A percentile compares a stretch with the other conserved stretches of the same genome.
Evolutionary conservation across 106 monocot species (phyloP).

Genomic region (Acorus calamus): DNA sequence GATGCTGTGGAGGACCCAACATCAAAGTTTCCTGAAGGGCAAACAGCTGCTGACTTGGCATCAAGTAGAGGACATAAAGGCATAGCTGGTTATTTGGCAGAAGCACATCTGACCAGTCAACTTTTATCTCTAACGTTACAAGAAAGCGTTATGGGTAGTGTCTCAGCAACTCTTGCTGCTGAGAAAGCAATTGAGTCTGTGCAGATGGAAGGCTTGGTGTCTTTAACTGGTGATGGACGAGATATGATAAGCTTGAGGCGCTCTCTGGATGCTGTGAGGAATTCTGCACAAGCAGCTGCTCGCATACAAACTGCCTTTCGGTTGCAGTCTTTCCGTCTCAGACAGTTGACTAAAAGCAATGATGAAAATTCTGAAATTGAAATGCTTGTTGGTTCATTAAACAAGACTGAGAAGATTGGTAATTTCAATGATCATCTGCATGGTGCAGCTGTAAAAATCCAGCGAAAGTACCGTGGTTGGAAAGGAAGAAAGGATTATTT

Average conservation of each 20-base stretch:
- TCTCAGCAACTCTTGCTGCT: conserved; percentile 28
- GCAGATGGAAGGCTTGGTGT: conserved; percentile 2
- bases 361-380: conserved; percentile 2
- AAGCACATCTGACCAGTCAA: conserved; percentile 53
- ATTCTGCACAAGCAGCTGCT: conserved; percentile 45
- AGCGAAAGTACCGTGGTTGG: conserved; percentile 41
- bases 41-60: conserved; percentile 73
- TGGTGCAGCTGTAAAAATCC: conserved; percentile 34
- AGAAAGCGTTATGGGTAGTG: conserved; percentile 14
- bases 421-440: conserved; percentile 21
- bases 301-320: conserved; percentile 39
- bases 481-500: conserved; percentile 27
- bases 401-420: neutral
- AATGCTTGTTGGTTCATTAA: conserved; percentile 6
- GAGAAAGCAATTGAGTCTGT: conserved; percentile 17
- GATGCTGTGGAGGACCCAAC: conserved; percentile 66
- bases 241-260: conserved; percentile 17
- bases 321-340: conserved; percentile 29
- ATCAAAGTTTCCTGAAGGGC: conserved; percentile 41
- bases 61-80: conserved; percentile 61
- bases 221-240: conserved; percentile 3
- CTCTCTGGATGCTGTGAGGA: conserved; percentile 41
- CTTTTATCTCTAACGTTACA: conserved; percentile 23
- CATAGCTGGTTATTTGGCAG: conserved; percentile 73
- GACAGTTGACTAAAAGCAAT: conserved; percentile 5